Evolutionary conservation across 2,329 filamentous ascomycete species (phyloP), one percentile per base, ranked within the genome.

Genomic region (Arthroderma sp.): DNA sequence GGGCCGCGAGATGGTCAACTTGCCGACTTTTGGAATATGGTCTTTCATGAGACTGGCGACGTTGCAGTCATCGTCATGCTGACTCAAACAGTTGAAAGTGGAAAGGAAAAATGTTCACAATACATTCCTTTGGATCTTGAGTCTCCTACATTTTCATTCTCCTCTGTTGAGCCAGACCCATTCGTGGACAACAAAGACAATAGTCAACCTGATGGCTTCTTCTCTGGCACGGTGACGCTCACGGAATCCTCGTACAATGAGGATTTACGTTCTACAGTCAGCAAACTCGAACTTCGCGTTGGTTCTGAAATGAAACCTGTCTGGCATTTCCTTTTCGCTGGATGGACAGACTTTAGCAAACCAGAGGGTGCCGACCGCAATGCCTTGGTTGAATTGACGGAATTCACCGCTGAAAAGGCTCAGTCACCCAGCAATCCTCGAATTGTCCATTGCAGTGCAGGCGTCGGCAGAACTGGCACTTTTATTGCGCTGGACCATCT

Each of bases 401-500:
- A 64, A 22, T 50, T 67, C 28, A 68, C 68, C 3, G 65, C 63
- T 11, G 64, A 60, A 38, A 69, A 70, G 51, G 65, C 64, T 32
- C 61, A 57, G 29, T 66, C 66, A 5, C 51, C 69, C 5, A 63
- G 70, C 22, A 87, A 83, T 55, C 85, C 89, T 4, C 80, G 89
- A 45, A 80, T 96, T 48, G 75, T 87, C 7, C 83, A 88, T 63
- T 88, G 84, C 68, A 94, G 86, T 58, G 91, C 91, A 5, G 91
- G 91, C 34, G 89, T 98, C 9, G 91, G 91, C 8, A 79, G 91
- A 45, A 94, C 85, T 5, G 91, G 91, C 31, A 96, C 91, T 0
- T 98, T 96, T 59, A 94, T 98, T 56, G 83, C 86, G 1, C 74
- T 98, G n/a, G 91, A 96, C 64, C 86, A 93, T 62, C 75, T 98